Evolutionary conservation across 257 asterid species (phyloP).

Genomic region (Solanum chiquidenum): DNA sequence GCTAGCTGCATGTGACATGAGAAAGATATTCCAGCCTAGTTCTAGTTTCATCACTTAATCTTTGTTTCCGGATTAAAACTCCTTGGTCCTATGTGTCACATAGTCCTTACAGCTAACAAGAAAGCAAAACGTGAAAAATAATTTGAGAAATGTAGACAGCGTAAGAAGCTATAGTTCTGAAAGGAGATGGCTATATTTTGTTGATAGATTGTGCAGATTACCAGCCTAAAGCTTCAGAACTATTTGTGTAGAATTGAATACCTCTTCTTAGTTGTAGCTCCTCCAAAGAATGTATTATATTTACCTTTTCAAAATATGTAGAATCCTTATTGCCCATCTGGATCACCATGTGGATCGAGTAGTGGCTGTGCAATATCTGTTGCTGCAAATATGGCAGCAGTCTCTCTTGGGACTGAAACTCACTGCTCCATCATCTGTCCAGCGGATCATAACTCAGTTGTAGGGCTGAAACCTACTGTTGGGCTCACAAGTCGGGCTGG

Average conservation of each 20-base stretch:
- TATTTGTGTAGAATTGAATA: neutral
- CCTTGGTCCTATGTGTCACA: neutral
- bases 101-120: neutral
- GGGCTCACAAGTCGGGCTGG: slow-evolving; percentile 70
- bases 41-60: neutral
- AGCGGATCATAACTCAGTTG: slow-evolving; percentile 42
- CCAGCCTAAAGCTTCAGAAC: neutral
- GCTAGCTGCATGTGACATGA: neutral
- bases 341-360: slow-evolving; percentile 57
- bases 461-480: slow-evolving; percentile 60
- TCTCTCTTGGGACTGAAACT: slow-evolving; percentile 60
- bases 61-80: neutral
- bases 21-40: neutral
- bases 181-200: neutral
- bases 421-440: slow-evolving; percentile 65
- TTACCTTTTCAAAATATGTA: slow-evolving; percentile 5
- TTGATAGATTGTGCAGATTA: neutral
- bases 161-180: neutral
- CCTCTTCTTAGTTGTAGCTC: neutral
- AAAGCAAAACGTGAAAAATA: neutral
- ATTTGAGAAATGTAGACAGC: neutral
- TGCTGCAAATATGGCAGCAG: slow-evolving; percentile 50
- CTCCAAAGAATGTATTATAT: neutral
- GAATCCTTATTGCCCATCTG: slow-evolving; percentile 48
- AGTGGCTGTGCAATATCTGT: slow-evolving; percentile 67